Base-by-base conservation (phyloP, 1,284 basidiomycete genomes). In the Naganishia sp. region DNA sequence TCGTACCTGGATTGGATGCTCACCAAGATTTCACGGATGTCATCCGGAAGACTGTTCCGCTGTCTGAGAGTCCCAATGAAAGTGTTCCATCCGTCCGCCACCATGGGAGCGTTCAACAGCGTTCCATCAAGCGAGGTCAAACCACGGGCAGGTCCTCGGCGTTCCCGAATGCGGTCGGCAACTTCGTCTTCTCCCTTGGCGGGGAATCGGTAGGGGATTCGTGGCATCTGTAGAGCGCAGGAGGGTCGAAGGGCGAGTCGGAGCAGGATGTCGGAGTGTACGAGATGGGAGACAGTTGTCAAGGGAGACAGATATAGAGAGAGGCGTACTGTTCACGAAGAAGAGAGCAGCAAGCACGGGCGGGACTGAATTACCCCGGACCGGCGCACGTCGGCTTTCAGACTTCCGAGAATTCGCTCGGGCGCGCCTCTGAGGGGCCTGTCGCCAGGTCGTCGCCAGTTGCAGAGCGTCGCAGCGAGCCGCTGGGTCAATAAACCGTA, bases 1-100 rank as follows among this genome's bases (percentile, higher is more conserved):
- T 10, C 4, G 4, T 4, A 51, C 28, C 28, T 13, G 15, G 46
- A 51, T 9, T n/a, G 3, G 47, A 15, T 3, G 65, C 72, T 63
- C 15, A 79, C 78, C 74, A 81, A 77, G 60, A 80, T 71, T 69
- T 81, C 81, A 32, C 81, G 68, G 17, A 81, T 71, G 67, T 81
- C 81, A 51, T 76, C 80, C 0, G 75, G 76, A 35, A 81, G 71
- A 56, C 75, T 75, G 63, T 75, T 80, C 57, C 74, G 73, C 42
- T 73, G 79, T 25, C 81, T 68, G 6, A 80, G 73, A 0, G 79
- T 77, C 7, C 81, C 81, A 13, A 81, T 72, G 3, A 81, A 74
- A 15, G 72, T 73, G 70, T 81, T 81, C 81, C 81, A 81, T n/a
- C 81, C 81, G 54, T 71, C 66, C 4, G 68, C 68, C 6, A 69